phyloP scores from a whole-genome alignment of 2,329 filamentous ascomycete species.

The Xylaria sp. region DNA sequence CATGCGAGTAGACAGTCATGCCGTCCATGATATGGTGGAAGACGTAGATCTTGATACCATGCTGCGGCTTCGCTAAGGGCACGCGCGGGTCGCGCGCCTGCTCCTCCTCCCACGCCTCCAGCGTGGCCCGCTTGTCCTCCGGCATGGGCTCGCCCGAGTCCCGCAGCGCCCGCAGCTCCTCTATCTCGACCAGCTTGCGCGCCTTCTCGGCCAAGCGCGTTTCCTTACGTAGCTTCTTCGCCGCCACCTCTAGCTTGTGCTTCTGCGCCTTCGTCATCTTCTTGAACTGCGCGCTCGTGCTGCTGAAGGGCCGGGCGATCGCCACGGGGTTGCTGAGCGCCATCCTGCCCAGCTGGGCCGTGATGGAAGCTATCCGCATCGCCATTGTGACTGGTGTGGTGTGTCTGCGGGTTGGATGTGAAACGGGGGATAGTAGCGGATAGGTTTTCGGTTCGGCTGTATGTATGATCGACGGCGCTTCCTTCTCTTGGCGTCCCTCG shows the following conservation, averaged over 20 bases:
- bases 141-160: too few species aligned
- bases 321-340: conserved; percentile 24
- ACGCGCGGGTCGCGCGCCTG: conserved; percentile 5
- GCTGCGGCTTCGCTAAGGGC: conserved; percentile 31
- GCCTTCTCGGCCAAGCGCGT: conserved; percentile 11
- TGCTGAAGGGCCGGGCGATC: conserved; percentile 19
- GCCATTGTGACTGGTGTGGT: conserved; percentile 21
- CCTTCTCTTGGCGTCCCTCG: not conserved
- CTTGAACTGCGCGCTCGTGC: conserved; percentile 38
- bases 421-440: not conserved
- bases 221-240: not conserved
- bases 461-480: too few species aligned
- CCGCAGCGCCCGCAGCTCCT: too few species aligned
- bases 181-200: too few species aligned
- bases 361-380: conserved; percentile 37
- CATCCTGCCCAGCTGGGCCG: conserved; percentile 38
- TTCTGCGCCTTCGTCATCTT: not conserved
- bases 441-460: too few species aligned
- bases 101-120: too few species aligned
- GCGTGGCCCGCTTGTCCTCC: too few species aligned
- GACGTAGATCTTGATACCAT: conserved; percentile 55
- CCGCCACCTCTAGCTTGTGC: not conserved
- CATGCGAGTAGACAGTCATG: conserved; percentile 50
- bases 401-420: not conserved
- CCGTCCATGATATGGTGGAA: conserved; percentile 47